Evolutionary conservation across 2,329 filamentous ascomycete genomes (phyloP), one percentile per base, ranked within the genome.

Genomic region (Claviceps maximensis): DNA sequence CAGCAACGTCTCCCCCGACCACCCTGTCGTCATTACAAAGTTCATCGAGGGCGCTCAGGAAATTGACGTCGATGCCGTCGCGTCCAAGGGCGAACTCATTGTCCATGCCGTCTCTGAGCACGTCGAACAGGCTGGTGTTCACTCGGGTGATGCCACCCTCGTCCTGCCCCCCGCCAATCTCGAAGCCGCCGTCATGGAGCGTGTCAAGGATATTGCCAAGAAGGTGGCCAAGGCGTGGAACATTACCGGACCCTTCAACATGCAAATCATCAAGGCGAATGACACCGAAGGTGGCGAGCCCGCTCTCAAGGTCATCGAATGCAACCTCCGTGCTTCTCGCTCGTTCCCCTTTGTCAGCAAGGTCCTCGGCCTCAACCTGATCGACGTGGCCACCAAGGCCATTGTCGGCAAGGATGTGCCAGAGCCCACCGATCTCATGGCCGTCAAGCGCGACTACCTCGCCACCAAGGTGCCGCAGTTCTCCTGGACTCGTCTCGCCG

Each of bases 341-440:
- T 97, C 91, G 1, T 97, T 97, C 83, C 91, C 93, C 66, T 97
- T 97, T 71, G 89, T 95, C 67, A 91, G 86, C 80, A 97, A 97
- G 76, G 90, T 96, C 44, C 83, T 97, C 53, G 91, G 91, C 58
- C 86, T 83, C 64, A 96, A 97, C 80, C 96, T 97, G 77, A 94
- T 97, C 59, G 90, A 96, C 60, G 82, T 91, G 57, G 93, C 93
- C 52, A 95, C 90, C 66, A 91, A 89, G 71, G 93, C 91, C 51
- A 84, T 97, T 51, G 81, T 94, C 54, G 88, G 86, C 66, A 83
- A 86, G 67, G 76, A 91, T 53, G 86, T 97, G 3, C 91, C 93
- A 21, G 82, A 86, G 58, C 85, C 90, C 33, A 80, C 80, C 44
- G 91, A 98, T 64, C 82, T 93, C 57, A 98, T 98, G 93, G 76